Conservation (phyloP, 2,329 filamentous ascomycete species). For the Claviceps cyperi region DNA sequence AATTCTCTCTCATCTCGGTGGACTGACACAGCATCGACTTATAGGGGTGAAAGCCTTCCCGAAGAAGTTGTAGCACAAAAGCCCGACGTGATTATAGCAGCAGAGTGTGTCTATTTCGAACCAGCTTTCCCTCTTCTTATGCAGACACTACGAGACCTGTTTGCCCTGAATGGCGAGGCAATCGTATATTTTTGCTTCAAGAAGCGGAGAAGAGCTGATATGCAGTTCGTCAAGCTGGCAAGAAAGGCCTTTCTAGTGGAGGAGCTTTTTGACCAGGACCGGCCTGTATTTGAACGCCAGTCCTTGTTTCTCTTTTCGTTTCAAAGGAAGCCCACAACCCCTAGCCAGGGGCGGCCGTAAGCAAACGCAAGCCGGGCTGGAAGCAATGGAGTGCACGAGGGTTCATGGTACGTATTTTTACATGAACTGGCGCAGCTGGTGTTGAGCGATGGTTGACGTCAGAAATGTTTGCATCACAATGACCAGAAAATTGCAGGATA, state of each 20-base stretch:
- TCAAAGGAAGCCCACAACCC: conserved; percentile 15
- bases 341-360: not conserved
- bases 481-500: no score
- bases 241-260: conserved; percentile 50
- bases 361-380: no score
- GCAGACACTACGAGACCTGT: conserved; percentile 58
- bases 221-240: conserved; percentile 59
- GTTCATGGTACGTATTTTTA: not conserved
- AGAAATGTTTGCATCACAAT: not conserved
- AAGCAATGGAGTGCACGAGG: no score
- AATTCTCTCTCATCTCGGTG: not conserved
- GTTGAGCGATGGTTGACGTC: not conserved
- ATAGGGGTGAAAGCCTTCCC: conserved; percentile 47
- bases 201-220: conserved; percentile 68
- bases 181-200: conserved; percentile 82
- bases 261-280: conserved; percentile 48
- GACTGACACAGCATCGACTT: not conserved
- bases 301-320: conserved; percentile 48
- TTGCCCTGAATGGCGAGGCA: conserved; percentile 54
- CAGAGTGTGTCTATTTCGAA: conserved; percentile 95
- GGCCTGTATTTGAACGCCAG: conserved; percentile 40
- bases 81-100: conserved; percentile 77
- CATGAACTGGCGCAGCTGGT: not conserved
- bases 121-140: conserved; percentile 83
- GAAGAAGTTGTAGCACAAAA: conserved; percentile 36